phyloP scores from a whole-genome alignment of 345 rosid species.

The Conringia planisiliqua region DNA sequence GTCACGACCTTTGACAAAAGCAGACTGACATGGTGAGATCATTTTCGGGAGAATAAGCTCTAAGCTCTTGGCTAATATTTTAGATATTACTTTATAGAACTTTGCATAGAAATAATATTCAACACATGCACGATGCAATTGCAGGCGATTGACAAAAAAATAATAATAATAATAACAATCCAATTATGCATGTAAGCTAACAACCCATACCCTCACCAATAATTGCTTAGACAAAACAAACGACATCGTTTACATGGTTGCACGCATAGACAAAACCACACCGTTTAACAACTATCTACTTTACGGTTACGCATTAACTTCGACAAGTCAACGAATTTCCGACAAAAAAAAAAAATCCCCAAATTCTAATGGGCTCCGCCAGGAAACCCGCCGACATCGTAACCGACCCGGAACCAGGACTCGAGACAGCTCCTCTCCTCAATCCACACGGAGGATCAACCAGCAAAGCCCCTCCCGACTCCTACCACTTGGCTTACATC shows the following conservation, averaged over 20 bases:
- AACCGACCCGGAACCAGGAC: conserved; percentile 35
- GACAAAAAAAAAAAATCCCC: not conserved
- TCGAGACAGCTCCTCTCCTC: conserved; percentile 58
- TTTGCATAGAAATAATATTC: too few relatives aligned
- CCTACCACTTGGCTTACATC: conserved; percentile 71
- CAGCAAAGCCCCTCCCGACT: conserved; percentile 50
- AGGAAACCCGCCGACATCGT: conserved; percentile 11
- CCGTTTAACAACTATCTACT: not conserved
- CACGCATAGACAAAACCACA: not conserved
- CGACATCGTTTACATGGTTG: not conserved
- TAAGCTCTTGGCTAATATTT: too few relatives aligned
- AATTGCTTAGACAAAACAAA: not conserved
- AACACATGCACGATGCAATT: not conserved
- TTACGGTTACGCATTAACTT: not conserved
- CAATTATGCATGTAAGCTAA: too few relatives aligned
- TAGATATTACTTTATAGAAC: too few relatives aligned
- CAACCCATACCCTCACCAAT: not conserved
- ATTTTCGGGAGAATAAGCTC: too few relatives aligned
- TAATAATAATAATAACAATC: too few relatives aligned
- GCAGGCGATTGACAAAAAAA: too few relatives aligned
- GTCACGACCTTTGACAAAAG: too few relatives aligned
- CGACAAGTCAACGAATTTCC: conserved; percentile 15
- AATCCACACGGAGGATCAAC: conserved; percentile 7
- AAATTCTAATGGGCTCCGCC: conserved; percentile 45
- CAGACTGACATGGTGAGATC: too few relatives aligned